Evolutionary conservation across 768 basidiomycete genomes (phyloP).

Genomic region (Lactifluus subvellereus): DNA sequence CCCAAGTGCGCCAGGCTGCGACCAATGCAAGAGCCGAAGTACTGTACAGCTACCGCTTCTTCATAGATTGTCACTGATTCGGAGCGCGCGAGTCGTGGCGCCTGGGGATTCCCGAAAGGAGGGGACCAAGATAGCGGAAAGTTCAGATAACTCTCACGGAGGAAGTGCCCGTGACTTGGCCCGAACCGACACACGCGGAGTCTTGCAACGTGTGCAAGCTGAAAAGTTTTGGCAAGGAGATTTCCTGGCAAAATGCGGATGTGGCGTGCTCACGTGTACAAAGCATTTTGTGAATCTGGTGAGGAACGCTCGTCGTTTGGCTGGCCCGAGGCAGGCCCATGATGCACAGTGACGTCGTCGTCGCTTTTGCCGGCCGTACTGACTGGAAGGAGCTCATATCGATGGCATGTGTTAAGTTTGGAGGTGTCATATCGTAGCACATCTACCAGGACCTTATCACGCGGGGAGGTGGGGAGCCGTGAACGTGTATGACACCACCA

Average conservation of each 20-base stretch:
- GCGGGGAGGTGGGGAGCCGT: slow-evolving; percentile 6
- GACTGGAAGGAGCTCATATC: slow-evolving; percentile 16
- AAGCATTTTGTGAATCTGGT: slow-evolving; percentile 22
- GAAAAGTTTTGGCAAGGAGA: slow-evolving; percentile 20
- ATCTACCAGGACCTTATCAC: slow-evolving; percentile 16
- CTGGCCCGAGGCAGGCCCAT: slow-evolving; percentile 22
- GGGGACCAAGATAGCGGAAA: slow-evolving; percentile 11
- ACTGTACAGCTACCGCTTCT: slow-evolving; percentile 13
- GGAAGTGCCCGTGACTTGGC: slow-evolving; percentile 19
- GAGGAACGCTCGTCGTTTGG: slow-evolving; percentile 24
- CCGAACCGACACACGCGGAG: slow-evolving; percentile 23
- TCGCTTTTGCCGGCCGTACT: slow-evolving; percentile 2
- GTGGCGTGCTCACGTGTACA: slow-evolving; percentile 24
- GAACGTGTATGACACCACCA: slow-evolving; percentile 13
- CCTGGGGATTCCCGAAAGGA: slow-evolving; percentile 6
- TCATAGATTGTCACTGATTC: slow-evolving; percentile 24
- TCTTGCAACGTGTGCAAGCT: slow-evolving; percentile 22
- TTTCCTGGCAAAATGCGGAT: slow-evolving; percentile 23
- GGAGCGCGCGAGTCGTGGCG: slow-evolving; percentile 24
- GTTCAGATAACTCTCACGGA: slow-evolving; percentile 17
- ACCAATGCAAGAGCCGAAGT: slow-evolving; percentile 11
- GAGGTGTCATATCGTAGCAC: slow-evolving; percentile 14
- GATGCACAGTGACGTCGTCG: slow-evolving; percentile 22
- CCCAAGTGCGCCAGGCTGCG: slow-evolving; percentile 4
- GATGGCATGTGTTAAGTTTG: slow-evolving; percentile 17